Percentiles rank a stretch among this genome's conserved stretches.
Conservation (phyloP, 2,329 filamentous ascomycete species). For the Rhytidhysteron rufulum region DNA sequence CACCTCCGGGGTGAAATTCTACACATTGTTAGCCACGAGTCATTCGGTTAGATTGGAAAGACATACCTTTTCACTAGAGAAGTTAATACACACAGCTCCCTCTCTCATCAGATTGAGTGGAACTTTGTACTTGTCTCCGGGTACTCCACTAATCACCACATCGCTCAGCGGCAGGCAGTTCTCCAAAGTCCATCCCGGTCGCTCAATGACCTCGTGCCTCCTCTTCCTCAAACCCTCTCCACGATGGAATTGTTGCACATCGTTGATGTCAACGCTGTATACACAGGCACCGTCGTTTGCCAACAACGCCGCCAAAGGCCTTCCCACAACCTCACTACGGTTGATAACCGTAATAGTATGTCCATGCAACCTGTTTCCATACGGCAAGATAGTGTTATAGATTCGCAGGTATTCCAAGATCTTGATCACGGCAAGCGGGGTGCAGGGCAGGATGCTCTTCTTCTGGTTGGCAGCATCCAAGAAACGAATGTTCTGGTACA, state of each 20-base stretch:
- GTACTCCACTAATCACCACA: conserved; percentile 91
- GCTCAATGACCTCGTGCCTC: conserved; percentile 81
- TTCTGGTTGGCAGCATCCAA: conserved; percentile 75
- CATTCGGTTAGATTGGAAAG: background rate
- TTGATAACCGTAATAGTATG: conserved; percentile 97
- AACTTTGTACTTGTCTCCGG: conserved; percentile 83
- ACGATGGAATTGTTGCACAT: conserved; percentile 87
- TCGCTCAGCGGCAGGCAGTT: conserved; percentile 84
- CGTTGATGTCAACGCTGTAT: conserved; percentile 89
- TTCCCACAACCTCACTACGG: conserved; percentile 89
- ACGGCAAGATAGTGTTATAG: conserved; percentile 91
- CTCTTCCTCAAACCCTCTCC: conserved; percentile 81
- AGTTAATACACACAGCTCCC: conserved; percentile 97
- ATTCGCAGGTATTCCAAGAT: conserved; percentile 93
- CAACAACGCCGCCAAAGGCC: conserved; percentile 84
- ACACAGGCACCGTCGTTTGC: conserved; percentile 96
- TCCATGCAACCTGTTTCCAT: conserved; percentile 89
- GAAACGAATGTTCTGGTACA: conserved; percentile 98
- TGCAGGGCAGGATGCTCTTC: conserved; percentile 94
- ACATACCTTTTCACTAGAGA: conserved; percentile 77
- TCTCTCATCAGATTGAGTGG: conserved; percentile 78
- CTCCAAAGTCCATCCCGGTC: conserved; percentile 73
- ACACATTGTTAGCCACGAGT: conserved; percentile 3
- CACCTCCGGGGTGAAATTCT: conserved; percentile 84
- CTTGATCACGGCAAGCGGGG: conserved; percentile 92